Conservation (phyloP, 139 green algal genomes). For the Pleodorina starrii region DNA sequence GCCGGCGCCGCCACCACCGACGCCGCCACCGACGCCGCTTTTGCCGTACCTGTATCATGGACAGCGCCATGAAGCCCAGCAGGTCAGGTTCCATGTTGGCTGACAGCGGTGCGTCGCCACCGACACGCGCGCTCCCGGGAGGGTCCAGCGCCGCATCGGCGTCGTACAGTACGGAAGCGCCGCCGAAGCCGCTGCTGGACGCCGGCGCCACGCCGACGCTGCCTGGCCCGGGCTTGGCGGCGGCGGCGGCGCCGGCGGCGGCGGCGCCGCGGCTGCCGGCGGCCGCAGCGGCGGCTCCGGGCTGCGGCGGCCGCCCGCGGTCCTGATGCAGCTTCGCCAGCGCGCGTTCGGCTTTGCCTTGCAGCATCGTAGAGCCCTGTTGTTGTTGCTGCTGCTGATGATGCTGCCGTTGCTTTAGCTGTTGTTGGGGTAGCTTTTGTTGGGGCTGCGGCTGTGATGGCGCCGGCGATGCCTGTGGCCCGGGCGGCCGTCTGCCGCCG, state of each 20-base stretch:
- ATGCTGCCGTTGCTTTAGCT: background rate
- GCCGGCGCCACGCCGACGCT: background rate
- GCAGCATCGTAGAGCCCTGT: background rate
- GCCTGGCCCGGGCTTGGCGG: background rate
- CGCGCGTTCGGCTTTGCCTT: slow-evolving; percentile 33
- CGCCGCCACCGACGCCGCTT: no score
- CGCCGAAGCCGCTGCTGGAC: background rate
- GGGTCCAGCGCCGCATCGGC: slow-evolving; percentile 9
- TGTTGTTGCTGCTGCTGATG: background rate
- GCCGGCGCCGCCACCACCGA: no score
- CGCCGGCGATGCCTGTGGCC: background rate
- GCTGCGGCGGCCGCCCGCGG: background rate
- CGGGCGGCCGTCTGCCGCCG: background rate
- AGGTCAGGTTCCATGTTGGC: slow-evolving; percentile 37
- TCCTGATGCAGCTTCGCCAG: slow-evolving; percentile 48
- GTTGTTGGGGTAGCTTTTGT: background rate
- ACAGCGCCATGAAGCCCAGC: slow-evolving; percentile 35
- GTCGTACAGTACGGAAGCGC: slow-evolving; percentile 10
- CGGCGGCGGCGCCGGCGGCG: background rate
- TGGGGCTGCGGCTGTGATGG: background rate
- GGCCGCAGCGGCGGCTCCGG: background rate
- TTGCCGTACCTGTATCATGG: slow-evolving; percentile 53
- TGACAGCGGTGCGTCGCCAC: slow-evolving; percentile 27
- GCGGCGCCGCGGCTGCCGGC: background rate
- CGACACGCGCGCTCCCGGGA: slow-evolving; percentile 6